phyloP scores from a whole-genome alignment of 2,329 filamentous ascomycete genomes.

The Blastomyces silverae region DNA sequence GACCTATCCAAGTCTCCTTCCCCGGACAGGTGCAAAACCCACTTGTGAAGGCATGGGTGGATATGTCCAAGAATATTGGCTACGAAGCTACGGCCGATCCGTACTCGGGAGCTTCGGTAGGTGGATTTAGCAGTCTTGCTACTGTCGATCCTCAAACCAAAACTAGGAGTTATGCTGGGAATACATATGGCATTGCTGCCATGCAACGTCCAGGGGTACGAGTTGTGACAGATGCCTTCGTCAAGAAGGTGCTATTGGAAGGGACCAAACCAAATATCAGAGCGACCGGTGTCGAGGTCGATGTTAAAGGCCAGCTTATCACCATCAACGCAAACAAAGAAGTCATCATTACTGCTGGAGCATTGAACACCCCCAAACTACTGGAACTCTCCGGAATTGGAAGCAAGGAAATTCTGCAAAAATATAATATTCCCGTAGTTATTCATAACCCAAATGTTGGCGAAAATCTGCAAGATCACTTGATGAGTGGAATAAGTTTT shows the following conservation, averaged over 20 bases:
- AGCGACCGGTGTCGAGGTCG: constrained; percentile 31
- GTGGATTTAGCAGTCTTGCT: constrained; percentile 34
- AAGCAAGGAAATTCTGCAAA: constrained; percentile 19
- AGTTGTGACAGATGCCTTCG: constrained; percentile 5
- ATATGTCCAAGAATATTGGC: constrained; percentile 17
- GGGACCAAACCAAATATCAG: not conserved
- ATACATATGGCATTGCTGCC: constrained; percentile 8
- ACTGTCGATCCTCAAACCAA: constrained; percentile 24
- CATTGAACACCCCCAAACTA: constrained; percentile 50
- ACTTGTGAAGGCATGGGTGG: constrained; percentile 20
- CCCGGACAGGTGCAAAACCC: constrained; percentile 5
- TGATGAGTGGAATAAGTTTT: constrained; percentile 29
- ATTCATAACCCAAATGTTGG: constrained; percentile 45
- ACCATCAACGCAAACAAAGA: constrained; percentile 41
- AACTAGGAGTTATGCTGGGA: constrained; percentile 1
- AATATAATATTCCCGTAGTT: not conserved
- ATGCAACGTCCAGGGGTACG: not conserved
- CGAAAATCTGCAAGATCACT: constrained; percentile 48
- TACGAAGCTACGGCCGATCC: constrained; percentile 15
- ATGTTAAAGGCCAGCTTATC: constrained; percentile 21
- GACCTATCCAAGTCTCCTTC: constrained; percentile 7
- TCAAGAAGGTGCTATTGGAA: constrained; percentile 10
- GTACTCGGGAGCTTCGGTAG: constrained; percentile 14
- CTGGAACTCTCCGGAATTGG: constrained; percentile 58
- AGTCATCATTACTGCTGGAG: constrained; percentile 55